A percentile compares a stretch with the other conserved stretches of the same genome.
Conservation (phyloP, 2,329 filamentous ascomycete species). For the Pseudofabraea citricarpa region DNA sequence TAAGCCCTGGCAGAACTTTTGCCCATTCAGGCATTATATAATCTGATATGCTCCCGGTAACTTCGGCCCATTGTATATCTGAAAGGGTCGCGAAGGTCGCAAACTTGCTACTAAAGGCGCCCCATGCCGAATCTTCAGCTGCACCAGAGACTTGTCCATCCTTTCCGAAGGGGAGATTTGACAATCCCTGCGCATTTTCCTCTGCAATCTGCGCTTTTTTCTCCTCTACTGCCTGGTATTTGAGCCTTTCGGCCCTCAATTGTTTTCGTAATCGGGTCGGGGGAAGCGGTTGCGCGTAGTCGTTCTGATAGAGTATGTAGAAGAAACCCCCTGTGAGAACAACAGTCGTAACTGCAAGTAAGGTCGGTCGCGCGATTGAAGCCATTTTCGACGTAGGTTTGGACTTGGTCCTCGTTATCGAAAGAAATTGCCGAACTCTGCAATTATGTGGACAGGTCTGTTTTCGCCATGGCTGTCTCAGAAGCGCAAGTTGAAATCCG, state of each 20-base stretch:
- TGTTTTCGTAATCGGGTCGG: constrained; percentile 21
- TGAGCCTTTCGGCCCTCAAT: constrained; percentile 15
- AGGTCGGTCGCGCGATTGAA: constrained; percentile 8
- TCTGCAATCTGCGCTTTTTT: constrained; percentile 15
- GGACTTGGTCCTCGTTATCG: constrained; percentile 11
- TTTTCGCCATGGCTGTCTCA: constrained; percentile 5
- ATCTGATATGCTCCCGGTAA: constrained; percentile 59
- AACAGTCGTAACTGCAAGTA: constrained; percentile 20
- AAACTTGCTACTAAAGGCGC: constrained; percentile 22
- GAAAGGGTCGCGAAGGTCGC: constrained; percentile 44
- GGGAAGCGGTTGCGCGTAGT: constrained; percentile 26
- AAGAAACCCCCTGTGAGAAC: constrained; percentile 18
- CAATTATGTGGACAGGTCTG: neutral
- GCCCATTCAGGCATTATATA: constrained; percentile 81
- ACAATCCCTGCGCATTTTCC: constrained; percentile 19
- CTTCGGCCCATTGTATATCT: constrained; percentile 48
- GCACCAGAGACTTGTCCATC: constrained; percentile 7
- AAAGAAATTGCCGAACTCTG: constrained; percentile 12
- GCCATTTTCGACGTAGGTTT: constrained; percentile 16
- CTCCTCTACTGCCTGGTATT: constrained; percentile 11
- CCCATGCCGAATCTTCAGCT: constrained; percentile 25
- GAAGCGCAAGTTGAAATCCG: constrained; percentile 5
- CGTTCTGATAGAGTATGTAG: constrained; percentile 26
- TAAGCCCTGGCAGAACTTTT: constrained; percentile 66
- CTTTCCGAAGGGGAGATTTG: constrained; percentile 20